Conservation (phyloP, 164 flowering plant species). For the Macadamia integrifolia region DNA sequence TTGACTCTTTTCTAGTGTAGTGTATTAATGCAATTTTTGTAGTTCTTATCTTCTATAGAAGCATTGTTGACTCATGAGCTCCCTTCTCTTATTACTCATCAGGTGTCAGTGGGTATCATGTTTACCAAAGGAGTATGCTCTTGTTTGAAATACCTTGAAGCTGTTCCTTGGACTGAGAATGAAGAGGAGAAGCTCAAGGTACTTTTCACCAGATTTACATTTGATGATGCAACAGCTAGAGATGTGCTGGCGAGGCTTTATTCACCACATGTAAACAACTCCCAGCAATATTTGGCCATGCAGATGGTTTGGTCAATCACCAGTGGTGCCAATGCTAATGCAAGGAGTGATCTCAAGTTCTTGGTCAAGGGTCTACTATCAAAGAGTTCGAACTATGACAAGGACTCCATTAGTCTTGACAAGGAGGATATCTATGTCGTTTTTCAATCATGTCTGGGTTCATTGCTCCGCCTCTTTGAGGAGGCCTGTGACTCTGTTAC, state of each 20-base stretch:
- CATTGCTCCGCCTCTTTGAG: conserved; percentile 42
- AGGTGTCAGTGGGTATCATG: conserved; percentile 79
- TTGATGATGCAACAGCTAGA: conserved; percentile 45
- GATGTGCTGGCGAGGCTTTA: conserved; percentile 67
- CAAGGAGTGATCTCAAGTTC: conserved; percentile 70
- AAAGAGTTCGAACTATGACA: conserved; percentile 72
- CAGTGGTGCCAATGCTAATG: conserved; percentile 39
- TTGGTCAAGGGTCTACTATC: conserved; percentile 77
- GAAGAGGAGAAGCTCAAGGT: conserved; percentile 82
- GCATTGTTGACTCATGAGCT: not conserved
- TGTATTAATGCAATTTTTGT: too few species aligned
- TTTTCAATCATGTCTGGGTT: conserved; percentile 49
- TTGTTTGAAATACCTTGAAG: conserved; percentile 80
- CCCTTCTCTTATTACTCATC: not conserved
- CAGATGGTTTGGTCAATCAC: conserved; percentile 70
- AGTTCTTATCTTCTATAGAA: too few species aligned
- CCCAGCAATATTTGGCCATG: conserved; percentile 47
- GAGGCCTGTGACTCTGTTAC: conserved; percentile 38
- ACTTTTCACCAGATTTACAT: conserved; percentile 44
- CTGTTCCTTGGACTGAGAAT: conserved; percentile 91
- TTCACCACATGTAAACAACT: conserved; percentile 20
- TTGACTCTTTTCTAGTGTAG: not conserved
- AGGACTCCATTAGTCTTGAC: conserved; percentile 46
- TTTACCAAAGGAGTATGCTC: conserved; percentile 57
- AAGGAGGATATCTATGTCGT: conserved; percentile 58